Conservation (phyloP, 371 early-diverging fungal species). For the Apophysomyces trapeziformis region DNA sequence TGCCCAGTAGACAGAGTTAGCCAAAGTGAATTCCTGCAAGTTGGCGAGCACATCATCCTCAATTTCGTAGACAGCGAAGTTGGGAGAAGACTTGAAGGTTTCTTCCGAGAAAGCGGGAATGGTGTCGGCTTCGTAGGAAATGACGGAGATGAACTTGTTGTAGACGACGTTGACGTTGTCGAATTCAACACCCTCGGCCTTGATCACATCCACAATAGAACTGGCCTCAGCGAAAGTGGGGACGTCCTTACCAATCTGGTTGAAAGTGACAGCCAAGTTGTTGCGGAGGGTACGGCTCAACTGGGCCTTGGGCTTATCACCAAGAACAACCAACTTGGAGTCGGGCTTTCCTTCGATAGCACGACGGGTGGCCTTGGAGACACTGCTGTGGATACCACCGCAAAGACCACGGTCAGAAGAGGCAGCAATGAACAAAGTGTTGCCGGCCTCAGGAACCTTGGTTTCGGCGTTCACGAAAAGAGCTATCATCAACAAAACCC, state of each 20-base stretch:
- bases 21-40: conserved; percentile 92
- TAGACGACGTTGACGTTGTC: conserved; percentile 84
- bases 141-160: conserved; percentile 94
- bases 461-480: conserved; percentile 83
- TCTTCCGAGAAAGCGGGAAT: conserved; percentile 71
- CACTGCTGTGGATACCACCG: conserved; percentile 97
- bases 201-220: conserved; percentile 82
- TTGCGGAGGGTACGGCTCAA: conserved; percentile 75
- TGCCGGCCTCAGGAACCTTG: conserved; percentile 58
- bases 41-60: conserved; percentile 88
- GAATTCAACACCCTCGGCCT: conserved; percentile 66
- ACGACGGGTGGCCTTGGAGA: conserved; percentile 85
- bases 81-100: conserved; percentile 81
- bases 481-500: conserved; percentile 9
- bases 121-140: conserved; percentile 87
- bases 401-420: conserved; percentile 99
- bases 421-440: conserved; percentile 76
- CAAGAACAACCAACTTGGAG: conserved; percentile 73
- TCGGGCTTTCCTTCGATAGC: conserved; percentile 62
- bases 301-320: conserved; percentile 95
- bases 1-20: conserved; percentile 94
- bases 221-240: conserved; percentile 92
- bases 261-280: conserved; percentile 83
- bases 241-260: conserved; percentile 88
- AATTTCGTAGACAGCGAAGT: conserved; percentile 90